Evolutionary conservation across 2,329 filamentous ascomycete genomes (phyloP), one percentile per base, ranked within the genome.

Genomic region (Aschersonia sp.): DNA sequence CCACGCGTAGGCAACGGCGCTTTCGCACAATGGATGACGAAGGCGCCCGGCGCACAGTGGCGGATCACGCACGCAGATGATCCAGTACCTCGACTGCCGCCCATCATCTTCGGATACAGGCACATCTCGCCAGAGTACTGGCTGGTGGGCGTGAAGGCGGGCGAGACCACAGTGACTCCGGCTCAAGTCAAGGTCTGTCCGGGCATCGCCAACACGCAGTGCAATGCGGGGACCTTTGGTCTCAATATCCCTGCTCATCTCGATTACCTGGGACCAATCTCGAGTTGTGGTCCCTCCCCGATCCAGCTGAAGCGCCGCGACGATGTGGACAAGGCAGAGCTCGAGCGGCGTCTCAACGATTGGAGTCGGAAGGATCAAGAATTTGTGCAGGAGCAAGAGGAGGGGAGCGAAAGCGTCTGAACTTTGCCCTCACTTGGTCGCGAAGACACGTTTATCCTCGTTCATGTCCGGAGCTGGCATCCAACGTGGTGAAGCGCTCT

Each of bases 121-220:
- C 83, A 87, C 61, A 74, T 77, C n/a, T 75, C 69, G 12, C 81
- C 83, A 1, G 84, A 87, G 68, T 85, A 79, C 64, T 86, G 76
- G 71, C 66, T 83, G 37, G 58, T 65, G 6, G 58, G 56, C 33
- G 67, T 3, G 53, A 59, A n/a, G 7, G 14, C 40, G 10, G 11
- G n/a, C 14, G 40, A 42, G 7, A n/a, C 10, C 4, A n/a, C 9
- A 7, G n/a, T 72, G 55, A 51, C 54, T 10, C 52, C 68, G 33
- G 48, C 44, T 5, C 65, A 72, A 45, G 55, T 79, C 54, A 55
- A 63, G 45, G 60, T 71, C 30, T 79, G 75, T 63, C 49, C 59
- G 11, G 76, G 76, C 51, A 66, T 63, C 49, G 61, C 62, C 30
- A 76, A 70, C 57, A 56, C 61, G 9, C 42, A 49, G 37, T 79